These are phyloP conservation scores for Mucor sp. DNA, from an alignment of 371 early-diverging fungal genomes.

Conservation along the genomic window DNA sequence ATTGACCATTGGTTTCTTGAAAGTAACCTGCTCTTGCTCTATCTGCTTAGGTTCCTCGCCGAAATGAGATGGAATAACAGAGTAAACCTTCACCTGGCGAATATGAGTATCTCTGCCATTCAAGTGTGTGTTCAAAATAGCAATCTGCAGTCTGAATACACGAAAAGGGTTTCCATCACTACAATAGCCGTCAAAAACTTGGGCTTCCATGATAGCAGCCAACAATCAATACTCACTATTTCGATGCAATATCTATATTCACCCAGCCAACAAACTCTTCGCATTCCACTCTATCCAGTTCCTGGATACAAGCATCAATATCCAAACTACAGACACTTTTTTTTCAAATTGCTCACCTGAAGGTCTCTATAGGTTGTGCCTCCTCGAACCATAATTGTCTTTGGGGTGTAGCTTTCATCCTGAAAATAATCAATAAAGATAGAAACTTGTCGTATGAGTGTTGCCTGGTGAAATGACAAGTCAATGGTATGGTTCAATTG, in stretches of 20 bases:
- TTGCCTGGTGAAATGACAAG: constrained; percentile 37
- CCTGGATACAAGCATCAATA: constrained; percentile 25
- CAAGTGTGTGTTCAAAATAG: constrained; percentile 82
- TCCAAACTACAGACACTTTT: background rate
- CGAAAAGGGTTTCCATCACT: constrained; percentile 54
- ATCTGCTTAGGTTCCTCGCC: background rate
- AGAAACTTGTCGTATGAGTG: constrained; percentile 58
- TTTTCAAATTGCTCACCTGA: constrained; percentile 19
- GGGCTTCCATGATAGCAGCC: background rate
- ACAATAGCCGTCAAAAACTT: background rate
- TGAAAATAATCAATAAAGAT: constrained; percentile 77
- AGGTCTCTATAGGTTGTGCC: constrained; percentile 74
- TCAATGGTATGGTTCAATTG: constrained; percentile 43
- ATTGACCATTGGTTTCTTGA: background rate
- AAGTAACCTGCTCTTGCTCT: background rate
- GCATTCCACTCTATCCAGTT: constrained; percentile 56
- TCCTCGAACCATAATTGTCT: constrained; percentile 67
- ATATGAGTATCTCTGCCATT: constrained; percentile 94
- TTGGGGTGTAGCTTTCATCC: constrained; percentile 95
- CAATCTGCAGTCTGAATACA: constrained; percentile 71
- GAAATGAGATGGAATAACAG: constrained; percentile 46
- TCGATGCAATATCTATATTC: constrained; percentile 50
- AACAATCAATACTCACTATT: background rate
- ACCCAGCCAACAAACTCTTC: constrained; percentile 78
- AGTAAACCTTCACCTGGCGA: constrained; percentile 73